Percentiles rank a stretch among this genome's conserved stretches.
Conservation (phyloP, 352 stramenopile species). For the Phytophthora foliorum region DNA sequence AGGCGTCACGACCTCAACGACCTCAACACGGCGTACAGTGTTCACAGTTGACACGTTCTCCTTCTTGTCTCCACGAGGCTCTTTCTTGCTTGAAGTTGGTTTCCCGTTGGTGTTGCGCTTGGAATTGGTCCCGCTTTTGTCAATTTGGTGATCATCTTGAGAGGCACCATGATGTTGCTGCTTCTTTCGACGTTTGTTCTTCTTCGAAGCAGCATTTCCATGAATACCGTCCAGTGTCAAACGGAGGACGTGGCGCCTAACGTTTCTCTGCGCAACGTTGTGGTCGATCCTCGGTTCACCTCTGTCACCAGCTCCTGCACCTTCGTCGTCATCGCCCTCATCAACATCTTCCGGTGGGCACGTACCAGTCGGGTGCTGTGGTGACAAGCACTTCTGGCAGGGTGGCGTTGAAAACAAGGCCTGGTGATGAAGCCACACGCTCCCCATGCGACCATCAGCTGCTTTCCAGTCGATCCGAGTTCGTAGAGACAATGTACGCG, state of each 20-base stretch:
- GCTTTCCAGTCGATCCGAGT: conserved; percentile 58
- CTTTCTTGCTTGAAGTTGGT: conserved; percentile 11
- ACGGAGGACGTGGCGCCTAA: conserved; percentile 36
- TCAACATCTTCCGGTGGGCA: conserved; percentile 21
- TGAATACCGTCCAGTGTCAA: conserved; percentile 27
- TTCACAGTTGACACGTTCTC: conserved; percentile 4
- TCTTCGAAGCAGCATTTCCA: conserved; percentile 15
- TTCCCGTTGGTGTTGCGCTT: conserved; percentile 18
- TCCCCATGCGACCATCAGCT: conserved; percentile 26
- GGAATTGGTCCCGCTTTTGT: conserved; percentile 13
- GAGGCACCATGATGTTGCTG: conserved; percentile 24
- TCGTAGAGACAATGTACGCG: conserved; percentile 35
- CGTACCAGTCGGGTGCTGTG: conserved; percentile 33
- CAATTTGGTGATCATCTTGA: neutral
- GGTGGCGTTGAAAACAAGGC: conserved; percentile 45
- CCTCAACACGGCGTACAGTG: conserved; percentile 18
- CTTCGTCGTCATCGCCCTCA: conserved; percentile 13
- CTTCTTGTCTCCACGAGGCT: conserved; percentile 19
- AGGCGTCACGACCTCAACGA: conserved; percentile 19
- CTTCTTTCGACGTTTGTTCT: conserved; percentile 34
- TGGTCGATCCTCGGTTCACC: conserved; percentile 1
- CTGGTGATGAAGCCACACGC: conserved; percentile 64
- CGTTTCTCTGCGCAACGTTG: conserved; percentile 17
- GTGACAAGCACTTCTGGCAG: conserved; percentile 47
- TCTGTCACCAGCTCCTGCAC: conserved; percentile 23